Evolutionary conservation across 2,329 filamentous ascomycete genomes (phyloP), one percentile per base, ranked within the genome.

Genomic region (Xylariaceae sp.): DNA sequence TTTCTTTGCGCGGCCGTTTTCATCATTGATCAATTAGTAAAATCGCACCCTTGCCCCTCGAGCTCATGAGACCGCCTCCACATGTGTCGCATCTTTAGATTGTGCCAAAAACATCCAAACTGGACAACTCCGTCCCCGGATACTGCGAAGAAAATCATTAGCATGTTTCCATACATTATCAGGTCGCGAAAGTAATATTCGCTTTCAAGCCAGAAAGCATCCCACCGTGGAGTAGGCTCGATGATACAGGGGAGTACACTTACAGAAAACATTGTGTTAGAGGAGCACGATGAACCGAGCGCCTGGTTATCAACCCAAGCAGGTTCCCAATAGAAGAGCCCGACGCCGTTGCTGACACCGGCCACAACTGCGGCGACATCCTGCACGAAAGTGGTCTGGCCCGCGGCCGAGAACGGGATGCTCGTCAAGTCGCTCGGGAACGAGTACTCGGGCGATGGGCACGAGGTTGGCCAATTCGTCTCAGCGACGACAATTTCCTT

Each of bases 291-390:
- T 15, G 80, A 84, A 2, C 83, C 83, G 38, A 87, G 61, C 0
- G 62, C 73, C 9, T 75, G 72, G 61, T 86, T 87, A 32, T 79
- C 69, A 47, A 87, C 68, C 82, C 82, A 88, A 1, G 77, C 79
- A 0, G 83, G 83, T 59, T 89, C 84, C 84, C 84, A 88, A 51
- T 87, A 88, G 47, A 83, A 87, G 7, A 88, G 34, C 0, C 83
- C 85, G 19, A 67, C 61, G 0, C 81, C 81, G 1, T 72, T 71
- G 1, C 61, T 67, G 0, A 79, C 72, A 2, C 64, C 70, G 1
- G 67, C 64, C 0, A 87, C 73, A 1, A 79, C 66, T 1, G 65
- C 65, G 0, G 80, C 81, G 15, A 88, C 70, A 43, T 74, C 64
- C 60, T 77, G 67, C 39, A 88, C 62, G 62, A 80, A 88, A 2